phyloP scores from a whole-genome alignment of 2,329 filamentous ascomycete genomes.

The Cephalotrichum gorgonifer region DNA sequence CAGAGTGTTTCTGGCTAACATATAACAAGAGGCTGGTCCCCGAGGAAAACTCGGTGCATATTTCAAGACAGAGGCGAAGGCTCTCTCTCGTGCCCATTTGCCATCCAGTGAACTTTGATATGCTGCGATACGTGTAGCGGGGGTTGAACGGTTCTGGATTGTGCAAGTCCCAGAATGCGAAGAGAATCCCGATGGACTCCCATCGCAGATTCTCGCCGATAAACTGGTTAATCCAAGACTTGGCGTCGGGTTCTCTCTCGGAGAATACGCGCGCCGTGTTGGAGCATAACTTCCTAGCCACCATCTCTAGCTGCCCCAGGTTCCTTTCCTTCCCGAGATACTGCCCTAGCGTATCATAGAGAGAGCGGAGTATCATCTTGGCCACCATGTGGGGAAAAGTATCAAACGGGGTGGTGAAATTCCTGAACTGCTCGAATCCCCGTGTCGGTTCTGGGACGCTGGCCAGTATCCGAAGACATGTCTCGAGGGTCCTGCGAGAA shows the following conservation, averaged over 20 bases:
- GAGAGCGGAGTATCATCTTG: conserved; percentile 23
- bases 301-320: conserved; percentile 19
- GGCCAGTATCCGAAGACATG: background rate
- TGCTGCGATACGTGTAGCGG: no score
- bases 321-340: conserved; percentile 16
- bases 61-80: conserved; percentile 18
- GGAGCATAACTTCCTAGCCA: conserved; percentile 15
- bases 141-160: background rate
- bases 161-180: background rate
- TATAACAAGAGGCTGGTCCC: conserved; percentile 22
- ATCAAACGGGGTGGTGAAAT: conserved; percentile 6
- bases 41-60: conserved; percentile 10
- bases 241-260: conserved; percentile 21
- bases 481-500: background rate
- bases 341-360: conserved; percentile 20
- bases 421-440: background rate
- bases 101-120: no score
- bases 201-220: conserved; percentile 26
- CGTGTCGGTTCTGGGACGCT: background rate
- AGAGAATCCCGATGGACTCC: conserved; percentile 31
- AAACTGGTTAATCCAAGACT: conserved; percentile 28
- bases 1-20: conserved; percentile 17
- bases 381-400: conserved; percentile 17
- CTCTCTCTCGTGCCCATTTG: no score
- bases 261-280: conserved; percentile 19